phyloP scores from a whole-genome alignment of 331 rosid species.

The Rhamnella rubrinervis region DNA sequence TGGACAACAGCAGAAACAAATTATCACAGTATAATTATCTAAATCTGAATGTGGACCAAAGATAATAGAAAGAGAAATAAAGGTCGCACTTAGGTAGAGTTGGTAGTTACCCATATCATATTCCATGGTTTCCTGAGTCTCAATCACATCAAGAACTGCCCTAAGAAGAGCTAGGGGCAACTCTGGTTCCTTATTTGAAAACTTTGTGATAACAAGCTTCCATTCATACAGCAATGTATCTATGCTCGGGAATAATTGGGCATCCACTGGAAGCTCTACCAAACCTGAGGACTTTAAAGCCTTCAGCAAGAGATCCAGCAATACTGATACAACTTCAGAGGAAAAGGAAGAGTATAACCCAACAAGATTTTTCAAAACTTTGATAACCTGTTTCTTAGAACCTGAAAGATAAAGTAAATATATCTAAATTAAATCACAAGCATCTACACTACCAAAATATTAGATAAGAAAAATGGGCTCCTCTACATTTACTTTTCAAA shows the following conservation, averaged over 20 bases:
- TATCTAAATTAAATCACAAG: neutral
- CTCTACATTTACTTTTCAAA: no score
- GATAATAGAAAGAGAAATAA: neutral
- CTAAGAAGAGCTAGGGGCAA: conserved; percentile 61
- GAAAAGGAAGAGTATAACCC: conserved; percentile 69
- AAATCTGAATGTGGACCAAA: neutral
- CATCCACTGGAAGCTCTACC: conserved; percentile 34
- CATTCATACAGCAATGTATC: conserved; percentile 51
- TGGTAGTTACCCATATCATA: conserved; percentile 41
- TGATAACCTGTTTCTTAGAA: conserved; percentile 50
- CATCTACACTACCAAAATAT: no score
- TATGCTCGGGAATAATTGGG: conserved; percentile 25
- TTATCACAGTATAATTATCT: neutral
- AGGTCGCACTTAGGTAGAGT: conserved; percentile 2
- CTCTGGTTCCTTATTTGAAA: conserved; percentile 75
- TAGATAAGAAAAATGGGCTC: no score
- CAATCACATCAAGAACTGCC: conserved; percentile 61
- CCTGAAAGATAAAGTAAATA: conserved; percentile 46
- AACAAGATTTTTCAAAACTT: conserved; percentile 57
- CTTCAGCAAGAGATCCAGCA: conserved; percentile 64
- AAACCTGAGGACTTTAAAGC: conserved; percentile 45
- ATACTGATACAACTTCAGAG: conserved; percentile 63
- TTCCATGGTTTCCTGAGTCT: conserved; percentile 44
- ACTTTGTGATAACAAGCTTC: conserved; percentile 54
- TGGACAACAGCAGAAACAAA: neutral